Conservation (phyloP, 1,139 yeast species). For the Yamadazyma taylorii region DNA sequence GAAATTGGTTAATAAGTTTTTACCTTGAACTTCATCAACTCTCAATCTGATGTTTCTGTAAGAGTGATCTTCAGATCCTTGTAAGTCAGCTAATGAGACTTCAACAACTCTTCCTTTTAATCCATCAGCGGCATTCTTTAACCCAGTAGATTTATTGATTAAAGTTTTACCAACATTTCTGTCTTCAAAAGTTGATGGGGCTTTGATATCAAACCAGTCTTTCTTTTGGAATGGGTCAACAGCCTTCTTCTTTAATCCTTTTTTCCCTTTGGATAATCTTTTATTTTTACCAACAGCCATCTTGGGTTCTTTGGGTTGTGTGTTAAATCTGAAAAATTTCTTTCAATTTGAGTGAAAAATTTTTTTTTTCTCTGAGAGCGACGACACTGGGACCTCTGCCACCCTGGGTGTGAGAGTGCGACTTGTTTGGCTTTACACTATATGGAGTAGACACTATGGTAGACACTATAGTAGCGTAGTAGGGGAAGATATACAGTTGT, state of each 20-base stretch:
- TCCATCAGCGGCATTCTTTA: slow-evolving; percentile 53
- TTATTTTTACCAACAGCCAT: slow-evolving; percentile 58
- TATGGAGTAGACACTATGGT: not conserved
- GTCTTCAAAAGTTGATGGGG: slow-evolving; percentile 53
- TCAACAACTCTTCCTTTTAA: slow-evolving; percentile 54
- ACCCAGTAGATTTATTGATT: slow-evolving; percentile 53
- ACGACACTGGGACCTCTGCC: not conserved
- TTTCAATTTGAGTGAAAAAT: slow-evolving; percentile 2
- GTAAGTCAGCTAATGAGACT: slow-evolving; percentile 51
- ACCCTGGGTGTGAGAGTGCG: not conserved
- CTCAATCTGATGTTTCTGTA: slow-evolving; percentile 53
- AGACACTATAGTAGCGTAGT: not conserved
- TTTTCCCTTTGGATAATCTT: slow-evolving; percentile 55
- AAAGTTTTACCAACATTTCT: slow-evolving; percentile 54
- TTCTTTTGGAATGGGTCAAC: slow-evolving; percentile 54
- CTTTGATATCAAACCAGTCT: slow-evolving; percentile 55
- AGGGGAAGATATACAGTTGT: not conserved
- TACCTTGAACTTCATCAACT: slow-evolving; percentile 56
- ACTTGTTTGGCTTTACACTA: not conserved
- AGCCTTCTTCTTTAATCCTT: slow-evolving; percentile 53
- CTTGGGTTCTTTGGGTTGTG: too few species aligned
- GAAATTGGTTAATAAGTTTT: slow-evolving; percentile 55
- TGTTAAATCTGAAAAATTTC: not conserved
- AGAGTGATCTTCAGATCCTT: slow-evolving; percentile 54
- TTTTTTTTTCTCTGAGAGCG: slow-evolving; percentile 1